A percentile compares a stretch with the other conserved stretches of the same genome.
phyloP scores from a whole-genome alignment of 305 asterid species.

The Fraxinus greggii region DNA sequence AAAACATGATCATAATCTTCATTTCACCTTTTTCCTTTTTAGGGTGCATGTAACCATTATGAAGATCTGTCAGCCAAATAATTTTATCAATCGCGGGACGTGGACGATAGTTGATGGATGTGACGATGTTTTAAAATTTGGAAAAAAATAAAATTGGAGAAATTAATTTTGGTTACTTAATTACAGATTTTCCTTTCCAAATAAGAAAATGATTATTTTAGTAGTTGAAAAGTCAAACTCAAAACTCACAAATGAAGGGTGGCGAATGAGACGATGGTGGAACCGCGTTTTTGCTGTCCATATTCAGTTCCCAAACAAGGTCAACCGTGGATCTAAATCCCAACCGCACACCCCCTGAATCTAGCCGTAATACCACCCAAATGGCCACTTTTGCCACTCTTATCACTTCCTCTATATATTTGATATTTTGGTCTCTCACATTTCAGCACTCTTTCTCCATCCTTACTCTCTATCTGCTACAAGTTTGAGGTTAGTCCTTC shows the following conservation, averaged over 20 bases:
- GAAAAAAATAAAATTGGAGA: not conserved
- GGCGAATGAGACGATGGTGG: not conserved
- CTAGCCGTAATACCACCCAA: not conserved
- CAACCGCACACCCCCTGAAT: not conserved
- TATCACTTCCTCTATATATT: not conserved
- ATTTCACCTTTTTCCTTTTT: not conserved
- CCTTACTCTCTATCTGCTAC: not conserved
- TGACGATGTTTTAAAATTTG: not conserved
- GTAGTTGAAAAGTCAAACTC: not conserved
- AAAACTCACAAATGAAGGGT: not conserved
- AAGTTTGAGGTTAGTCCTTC: not conserved
- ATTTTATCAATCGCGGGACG: not conserved
- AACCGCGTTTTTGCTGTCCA: not conserved
- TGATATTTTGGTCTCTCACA: not conserved
- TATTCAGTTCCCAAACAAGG: not conserved
- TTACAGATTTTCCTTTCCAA: not conserved
- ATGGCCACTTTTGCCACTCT: not conserved
- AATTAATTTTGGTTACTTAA: not conserved
- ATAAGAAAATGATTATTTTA: not conserved
- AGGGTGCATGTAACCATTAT: not conserved
- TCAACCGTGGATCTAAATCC: not conserved
- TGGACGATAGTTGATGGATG: not conserved
- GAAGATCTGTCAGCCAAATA: not conserved
- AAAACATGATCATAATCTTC: not conserved
- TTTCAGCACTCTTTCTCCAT: not conserved